Base-by-base conservation (phyloP, 2,329 filamentous ascomycete species). In the Thermothelomyces thermophilus region DNA sequence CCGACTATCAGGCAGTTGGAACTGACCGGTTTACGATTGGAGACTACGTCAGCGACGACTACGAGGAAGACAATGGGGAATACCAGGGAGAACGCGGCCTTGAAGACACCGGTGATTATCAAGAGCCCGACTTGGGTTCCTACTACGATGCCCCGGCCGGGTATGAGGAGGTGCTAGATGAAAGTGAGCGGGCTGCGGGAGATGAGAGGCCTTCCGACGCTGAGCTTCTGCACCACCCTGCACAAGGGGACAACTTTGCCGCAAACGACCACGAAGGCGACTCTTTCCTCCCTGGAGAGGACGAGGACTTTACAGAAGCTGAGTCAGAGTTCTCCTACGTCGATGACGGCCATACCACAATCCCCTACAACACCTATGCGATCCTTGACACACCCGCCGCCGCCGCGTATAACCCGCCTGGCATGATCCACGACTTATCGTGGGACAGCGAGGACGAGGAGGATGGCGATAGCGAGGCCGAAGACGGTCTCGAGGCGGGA, bases 361-460 rank as follows among this genome's bases (percentile, higher is more conserved):
- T 56, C 14, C 35, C 43, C 20, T 39, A 37, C n/a, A 56, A 56
- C 34, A 48, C 24, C 16, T 56, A 41, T 26, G 54, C 42, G 30
- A 42, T 56, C 36, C 48, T 56, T 9, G 46, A 53, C 37, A 51
- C 51, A 11, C 46, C 46, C 5, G 51, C 31, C 3, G 54, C 51
- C 1, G 46, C 42, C 1, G n/a, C 41, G 3, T 36, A 48, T 22
- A 44, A 43, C 19, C 54, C 54, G 1, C 34, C 46, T 22, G 54
- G 54, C 19, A 56, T 56, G 54, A 46, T 24, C 1, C 53, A 55
- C 11, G 40, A 52, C 30, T 26, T 40, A 19, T 39, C 39, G 5
- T 39, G 35, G 31, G 39, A 47, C 5, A 19, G 19, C 11, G 47
- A 41, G 0, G 46, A 47, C 5, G 51, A 46, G 16, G 41, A 48